Conservation (phyloP, 1,139 yeast genomes). For the Pichia sp. region DNA sequence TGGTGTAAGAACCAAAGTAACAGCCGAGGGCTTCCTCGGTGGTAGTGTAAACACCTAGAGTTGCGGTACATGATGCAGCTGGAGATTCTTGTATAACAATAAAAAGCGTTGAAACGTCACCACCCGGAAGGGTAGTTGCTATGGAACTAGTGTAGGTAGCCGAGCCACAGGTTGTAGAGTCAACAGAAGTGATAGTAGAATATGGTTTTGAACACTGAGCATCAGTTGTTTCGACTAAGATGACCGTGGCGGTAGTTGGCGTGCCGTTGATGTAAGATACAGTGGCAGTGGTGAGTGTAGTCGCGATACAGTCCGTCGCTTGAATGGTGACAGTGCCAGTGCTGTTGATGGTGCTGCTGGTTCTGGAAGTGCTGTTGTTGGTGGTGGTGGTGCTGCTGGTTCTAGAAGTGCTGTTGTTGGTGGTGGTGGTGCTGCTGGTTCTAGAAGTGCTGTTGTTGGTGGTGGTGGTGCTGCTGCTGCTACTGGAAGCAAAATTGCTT, state of each 20-base stretch:
- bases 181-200: not conserved
- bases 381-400: too few species aligned
- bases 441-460: too few species aligned
- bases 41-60: not conserved
- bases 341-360: too few species aligned
- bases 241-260: slow-evolving; percentile 1
- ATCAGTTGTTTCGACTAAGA: slow-evolving; percentile 6
- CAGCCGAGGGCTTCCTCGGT: slow-evolving; percentile 4
- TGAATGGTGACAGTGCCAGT: too few species aligned
- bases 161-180: slow-evolving; percentile 7
- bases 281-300: too few species aligned
- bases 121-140: not conserved
- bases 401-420: too few species aligned
- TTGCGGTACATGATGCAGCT: not conserved
- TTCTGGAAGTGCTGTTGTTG: too few species aligned
- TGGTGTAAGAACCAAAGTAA: not conserved
- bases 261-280: too few species aligned
- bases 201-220: slow-evolving; percentile 2
- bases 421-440: too few species aligned
- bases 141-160: slow-evolving; percentile 1
- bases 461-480: too few species aligned
- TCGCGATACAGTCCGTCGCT: too few species aligned
- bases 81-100: not conserved
- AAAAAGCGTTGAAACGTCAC: not conserved
- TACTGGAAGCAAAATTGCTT: too few species aligned